Evolutionary conservation across 2,329 filamentous ascomycete species (phyloP).

Genomic region (Paradendryphiella salina): DNA sequence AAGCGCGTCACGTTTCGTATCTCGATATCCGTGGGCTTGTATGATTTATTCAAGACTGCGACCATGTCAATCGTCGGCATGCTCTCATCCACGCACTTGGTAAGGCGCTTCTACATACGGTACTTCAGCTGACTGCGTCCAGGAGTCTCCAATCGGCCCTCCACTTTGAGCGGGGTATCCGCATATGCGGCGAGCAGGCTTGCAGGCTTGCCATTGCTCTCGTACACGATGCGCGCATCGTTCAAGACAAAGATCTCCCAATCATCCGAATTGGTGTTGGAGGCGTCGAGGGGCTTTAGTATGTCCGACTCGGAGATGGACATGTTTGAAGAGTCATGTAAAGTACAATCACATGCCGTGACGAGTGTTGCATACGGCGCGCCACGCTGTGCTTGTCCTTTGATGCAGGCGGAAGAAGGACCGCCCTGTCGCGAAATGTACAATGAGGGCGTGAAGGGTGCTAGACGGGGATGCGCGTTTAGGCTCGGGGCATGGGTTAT

Average conservation of each 20-base stretch:
- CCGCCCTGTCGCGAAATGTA: neutral
- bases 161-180: conserved; percentile 64
- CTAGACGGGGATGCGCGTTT: conserved; percentile 11
- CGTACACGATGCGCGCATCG: conserved; percentile 64
- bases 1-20: conserved; percentile 56
- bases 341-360: conserved; percentile 12
- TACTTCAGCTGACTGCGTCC: conserved; percentile 34
- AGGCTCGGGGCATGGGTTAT: conserved; percentile 12
- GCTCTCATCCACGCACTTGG: neutral
- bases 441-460: conserved; percentile 10
- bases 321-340: conserved; percentile 25
- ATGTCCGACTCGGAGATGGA: conserved; percentile 42
- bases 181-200: conserved; percentile 65
- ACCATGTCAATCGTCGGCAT: conserved; percentile 12
- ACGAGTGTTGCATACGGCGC: neutral
- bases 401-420: neutral
- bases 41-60: conserved; percentile 42
- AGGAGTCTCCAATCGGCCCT: conserved; percentile 58
- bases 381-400: neutral
- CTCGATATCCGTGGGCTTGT: conserved; percentile 53
- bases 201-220: conserved; percentile 53
- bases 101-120: conserved; percentile 25
- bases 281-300: conserved; percentile 48
- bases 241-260: conserved; percentile 66
- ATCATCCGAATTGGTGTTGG: conserved; percentile 51